Percentiles rank a stretch among this genome's conserved stretches.
Conservation (phyloP, 2,329 filamentous ascomycete species). For the Nakataea oryzae region DNA sequence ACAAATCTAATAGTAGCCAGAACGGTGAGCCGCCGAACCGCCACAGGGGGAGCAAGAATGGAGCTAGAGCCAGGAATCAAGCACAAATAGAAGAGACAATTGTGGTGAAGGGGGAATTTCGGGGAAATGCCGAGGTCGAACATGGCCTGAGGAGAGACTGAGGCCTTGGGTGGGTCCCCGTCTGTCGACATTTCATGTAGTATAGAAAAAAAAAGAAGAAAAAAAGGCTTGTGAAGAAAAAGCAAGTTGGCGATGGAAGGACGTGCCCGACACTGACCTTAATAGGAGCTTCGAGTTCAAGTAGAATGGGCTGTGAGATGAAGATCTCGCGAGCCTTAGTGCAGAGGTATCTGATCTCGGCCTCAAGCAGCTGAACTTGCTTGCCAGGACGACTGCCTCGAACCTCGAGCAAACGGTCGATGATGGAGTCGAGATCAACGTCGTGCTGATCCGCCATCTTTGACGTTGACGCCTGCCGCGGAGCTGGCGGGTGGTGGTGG, state of each 20-base stretch:
- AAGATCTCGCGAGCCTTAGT: conserved; percentile 99
- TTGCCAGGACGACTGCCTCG: conserved; percentile 96
- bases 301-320: conserved; percentile 95
- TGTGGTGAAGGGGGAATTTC: too few relatives aligned
- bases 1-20: conserved; percentile 60
- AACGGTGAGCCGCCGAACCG: conserved; percentile 1
- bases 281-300: conserved; percentile 96
- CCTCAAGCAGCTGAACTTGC: conserved; percentile 93
- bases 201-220: not conserved
- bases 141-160: too few relatives aligned
- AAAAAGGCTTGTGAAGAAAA: not conserved
- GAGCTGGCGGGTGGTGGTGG: conserved; percentile 25
- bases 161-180: too few relatives aligned
- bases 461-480: conserved; percentile 28
- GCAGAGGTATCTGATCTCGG: conserved; percentile 94
- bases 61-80: not conserved
- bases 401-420: conserved; percentile 94
- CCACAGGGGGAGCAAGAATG: not conserved
- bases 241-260: not conserved
- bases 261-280: conserved; percentile 56
- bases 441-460: conserved; percentile 62
- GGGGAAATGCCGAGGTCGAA: not conserved
- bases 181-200: too few relatives aligned
- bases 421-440: conserved; percentile 98
- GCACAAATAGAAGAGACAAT: conserved; percentile 4